phyloP scores from a whole-genome alignment of 2,329 filamentous ascomycete species.

The Pseudohalonectria lignicola region DNA sequence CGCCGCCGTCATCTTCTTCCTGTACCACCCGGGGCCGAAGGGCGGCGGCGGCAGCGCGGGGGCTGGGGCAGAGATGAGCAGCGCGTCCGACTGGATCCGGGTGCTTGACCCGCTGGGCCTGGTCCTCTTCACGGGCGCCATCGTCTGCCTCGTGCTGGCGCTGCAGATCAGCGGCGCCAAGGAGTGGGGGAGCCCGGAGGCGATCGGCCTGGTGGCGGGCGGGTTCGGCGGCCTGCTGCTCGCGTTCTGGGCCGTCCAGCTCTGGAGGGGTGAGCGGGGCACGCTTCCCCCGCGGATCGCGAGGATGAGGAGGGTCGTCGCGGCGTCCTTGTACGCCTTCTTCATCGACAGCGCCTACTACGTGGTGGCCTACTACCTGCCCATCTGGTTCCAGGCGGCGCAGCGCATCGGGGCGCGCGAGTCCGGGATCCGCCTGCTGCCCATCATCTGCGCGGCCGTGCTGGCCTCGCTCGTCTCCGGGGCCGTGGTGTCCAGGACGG shows the following conservation, averaged over 20 bases:
- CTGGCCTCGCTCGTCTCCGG: slow-evolving; percentile 24
- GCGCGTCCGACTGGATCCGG: slow-evolving; percentile 15
- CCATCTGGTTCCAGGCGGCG: slow-evolving; percentile 39
- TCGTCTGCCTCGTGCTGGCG: slow-evolving; percentile 30
- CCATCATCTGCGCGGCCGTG: slow-evolving; percentile 27
- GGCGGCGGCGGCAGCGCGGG: slow-evolving; percentile 26
- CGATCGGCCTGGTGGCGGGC: slow-evolving; percentile 35
- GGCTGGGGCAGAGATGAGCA: slow-evolving; percentile 17
- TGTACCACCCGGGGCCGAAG: too few species aligned
- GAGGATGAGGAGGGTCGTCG: too few species aligned
- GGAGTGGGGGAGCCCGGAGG: slow-evolving; percentile 23
- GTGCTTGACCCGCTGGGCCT: slow-evolving; percentile 31
- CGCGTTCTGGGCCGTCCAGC: too few species aligned
- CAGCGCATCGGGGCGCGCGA: slow-evolving; percentile 25
- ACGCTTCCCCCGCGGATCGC: too few species aligned
- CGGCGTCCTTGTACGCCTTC: too few species aligned
- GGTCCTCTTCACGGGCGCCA: slow-evolving; percentile 26
- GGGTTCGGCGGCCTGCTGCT: too few species aligned
- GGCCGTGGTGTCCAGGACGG: neutral
- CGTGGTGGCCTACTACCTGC: slow-evolving; percentile 17
- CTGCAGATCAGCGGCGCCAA: slow-evolving; percentile 31
- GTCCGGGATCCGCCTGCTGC: slow-evolving; percentile 30
- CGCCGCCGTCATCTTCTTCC: slow-evolving; percentile 17
- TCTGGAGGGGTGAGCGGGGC: too few species aligned
- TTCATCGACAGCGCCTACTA: neutral